Conservation (phyloP, 2,329 filamentous ascomycete genomes). For the Venturia nashicola region DNA sequence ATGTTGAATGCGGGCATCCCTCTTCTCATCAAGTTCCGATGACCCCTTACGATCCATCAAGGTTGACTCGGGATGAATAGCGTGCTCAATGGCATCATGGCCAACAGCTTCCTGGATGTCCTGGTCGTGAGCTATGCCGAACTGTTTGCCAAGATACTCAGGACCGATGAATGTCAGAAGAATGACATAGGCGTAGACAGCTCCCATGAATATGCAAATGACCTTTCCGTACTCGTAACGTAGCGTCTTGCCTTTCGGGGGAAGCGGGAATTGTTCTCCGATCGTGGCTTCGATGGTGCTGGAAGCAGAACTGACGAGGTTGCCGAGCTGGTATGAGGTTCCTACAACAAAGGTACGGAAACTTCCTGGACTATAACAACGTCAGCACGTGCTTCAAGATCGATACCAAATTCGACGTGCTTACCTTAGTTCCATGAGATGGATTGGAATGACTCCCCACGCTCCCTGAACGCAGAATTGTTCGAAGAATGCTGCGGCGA, state of each 20-base stretch:
- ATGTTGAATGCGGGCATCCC: background rate
- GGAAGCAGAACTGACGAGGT: slow-evolving; percentile 56
- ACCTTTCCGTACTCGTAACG: slow-evolving; percentile 58
- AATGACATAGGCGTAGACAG: slow-evolving; percentile 56
- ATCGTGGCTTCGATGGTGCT: slow-evolving; percentile 67
- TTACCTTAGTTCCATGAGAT: slow-evolving; percentile 56
- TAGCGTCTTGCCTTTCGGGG: slow-evolving; percentile 23
- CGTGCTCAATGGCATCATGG: slow-evolving; percentile 6
- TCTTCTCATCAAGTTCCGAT: slow-evolving; percentile 4
- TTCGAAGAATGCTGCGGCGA: slow-evolving; percentile 74
- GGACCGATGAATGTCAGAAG: slow-evolving; percentile 42
- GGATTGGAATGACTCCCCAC: slow-evolving; percentile 42
- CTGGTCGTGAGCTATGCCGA: slow-evolving; percentile 19
- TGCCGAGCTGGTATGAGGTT: slow-evolving; percentile 61
- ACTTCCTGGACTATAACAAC: slow-evolving; percentile 55
- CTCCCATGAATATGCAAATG: slow-evolving; percentile 85
- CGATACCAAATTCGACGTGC: background rate
- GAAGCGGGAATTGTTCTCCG: slow-evolving; percentile 61
- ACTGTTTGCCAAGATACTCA: slow-evolving; percentile 28
- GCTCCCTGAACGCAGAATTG: slow-evolving; percentile 35
- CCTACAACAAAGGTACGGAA: slow-evolving; percentile 67
- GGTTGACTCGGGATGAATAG: background rate
- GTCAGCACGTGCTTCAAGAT: slow-evolving; percentile 17
- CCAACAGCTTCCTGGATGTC: slow-evolving; percentile 20
- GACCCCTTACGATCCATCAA: background rate